Evolutionary conservation across 1,284 basidiomycete genomes (phyloP), one percentile per base, ranked within the genome.

Genomic region (Ceratobasidium sp.): DNA sequence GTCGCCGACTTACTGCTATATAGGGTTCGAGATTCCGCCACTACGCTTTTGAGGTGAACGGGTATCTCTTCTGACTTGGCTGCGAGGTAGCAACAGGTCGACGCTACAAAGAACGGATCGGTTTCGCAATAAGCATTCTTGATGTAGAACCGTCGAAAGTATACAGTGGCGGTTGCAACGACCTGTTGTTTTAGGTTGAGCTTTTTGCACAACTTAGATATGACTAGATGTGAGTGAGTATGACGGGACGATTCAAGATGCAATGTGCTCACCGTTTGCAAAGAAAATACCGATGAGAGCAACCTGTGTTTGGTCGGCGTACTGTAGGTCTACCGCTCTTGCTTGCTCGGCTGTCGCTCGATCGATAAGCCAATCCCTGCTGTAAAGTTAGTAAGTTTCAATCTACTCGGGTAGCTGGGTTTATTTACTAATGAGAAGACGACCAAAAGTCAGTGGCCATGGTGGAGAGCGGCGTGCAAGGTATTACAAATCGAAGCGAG

Each of bases 11-110:
- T 76, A 93, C 90, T 89, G 71, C 83, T 85, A 77, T 95, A 97
- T 42, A 95, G 80, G 17, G 84, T 77, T 70, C 90, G 85, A 0
- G 94, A 90, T 77, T 97, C 95, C 0, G 87, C 81, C n/a, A 96
- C 88, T 22, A 96, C 89, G 70, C 86, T 91, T 80, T 97, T 97
- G 80, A 98, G 94, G 77, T 97, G 95, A 0, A 96, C 86, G 0
- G 96, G 95, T 0, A 90, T 93, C 78, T 99, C 96, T 76, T 99
- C 96, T 0, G 95, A 93, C 78, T 99, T 99, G 3, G 95, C 93
- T 1, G 96, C 95, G 27, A 98, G 90, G 78, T 98, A 98, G 72
- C 92, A 90, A 79, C 96, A 98, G 0, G 95, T 93, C 0, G 94
- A 89, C 38, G 94, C 88, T 45, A 98, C 94, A 57, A 96, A 83